These are phyloP conservation scores for Salinomyces thailandicus DNA, from an alignment of 2,329 filamentous ascomycete genomes.

Conservation along the genomic window DNA sequence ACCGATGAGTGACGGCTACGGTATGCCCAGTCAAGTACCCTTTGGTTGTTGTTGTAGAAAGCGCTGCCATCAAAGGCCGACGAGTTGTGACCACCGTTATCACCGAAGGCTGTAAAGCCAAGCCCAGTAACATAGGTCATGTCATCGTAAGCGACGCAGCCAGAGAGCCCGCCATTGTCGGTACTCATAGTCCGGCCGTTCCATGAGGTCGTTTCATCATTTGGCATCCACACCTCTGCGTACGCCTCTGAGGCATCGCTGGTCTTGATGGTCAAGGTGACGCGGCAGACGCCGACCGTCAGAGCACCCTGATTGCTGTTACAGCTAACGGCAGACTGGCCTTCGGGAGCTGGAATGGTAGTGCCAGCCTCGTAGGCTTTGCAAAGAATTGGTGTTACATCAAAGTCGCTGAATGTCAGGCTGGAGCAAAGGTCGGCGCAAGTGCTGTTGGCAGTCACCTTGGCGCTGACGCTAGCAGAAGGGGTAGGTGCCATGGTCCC, in stretches of 20 bases:
- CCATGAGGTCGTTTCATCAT: constrained; percentile 18
- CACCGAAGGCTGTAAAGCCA: constrained; percentile 26
- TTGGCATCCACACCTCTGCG: constrained; percentile 38
- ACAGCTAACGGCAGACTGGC: constrained; percentile 16
- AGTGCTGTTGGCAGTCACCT: background rate
- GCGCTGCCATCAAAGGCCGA: constrained; percentile 23
- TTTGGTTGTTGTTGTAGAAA: constrained; percentile 19
- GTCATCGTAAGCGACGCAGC: constrained; percentile 25
- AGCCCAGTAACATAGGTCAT: constrained; percentile 23
- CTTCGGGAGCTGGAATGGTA: constrained; percentile 14
- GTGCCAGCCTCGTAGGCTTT: constrained; percentile 14
- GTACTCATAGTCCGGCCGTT: constrained; percentile 27
- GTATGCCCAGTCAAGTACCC: constrained; percentile 25
- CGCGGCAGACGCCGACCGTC: constrained; percentile 30
- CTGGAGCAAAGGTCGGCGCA: constrained; percentile 16
- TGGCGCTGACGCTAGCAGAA: background rate
- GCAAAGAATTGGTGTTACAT: constrained; percentile 15
- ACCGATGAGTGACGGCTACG: constrained; percentile 24
- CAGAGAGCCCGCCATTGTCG: constrained; percentile 26
- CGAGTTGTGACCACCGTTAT: constrained; percentile 26
- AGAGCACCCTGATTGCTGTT: constrained; percentile 13
- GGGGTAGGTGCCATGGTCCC: constrained; percentile 14
- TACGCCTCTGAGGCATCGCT: constrained; percentile 30
- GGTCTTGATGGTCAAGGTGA: constrained; percentile 31
- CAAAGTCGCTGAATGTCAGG: constrained; percentile 12